phyloP scores from a whole-genome alignment of 306 rosid genomes.

The Cotoneaster glaucophyllus region DNA sequence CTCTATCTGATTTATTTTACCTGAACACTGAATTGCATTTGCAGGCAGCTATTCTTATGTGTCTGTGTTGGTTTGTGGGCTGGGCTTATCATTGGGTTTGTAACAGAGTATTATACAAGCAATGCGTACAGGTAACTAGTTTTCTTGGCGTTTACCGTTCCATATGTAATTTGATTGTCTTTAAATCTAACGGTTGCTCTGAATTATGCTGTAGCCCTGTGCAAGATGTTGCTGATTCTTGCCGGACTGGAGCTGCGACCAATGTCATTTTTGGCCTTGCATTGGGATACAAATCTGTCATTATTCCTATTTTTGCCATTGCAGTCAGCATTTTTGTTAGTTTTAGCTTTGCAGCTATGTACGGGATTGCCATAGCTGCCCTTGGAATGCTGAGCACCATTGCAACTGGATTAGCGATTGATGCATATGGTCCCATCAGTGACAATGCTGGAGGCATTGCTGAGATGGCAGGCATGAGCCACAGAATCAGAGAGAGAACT shows the following conservation, averaged over 20 bases:
- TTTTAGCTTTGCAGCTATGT: conserved; percentile 96
- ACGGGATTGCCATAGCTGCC: conserved; percentile 94
- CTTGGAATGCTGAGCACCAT: conserved; percentile 98
- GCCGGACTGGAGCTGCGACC: conserved; percentile 98
- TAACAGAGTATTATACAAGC: conserved; percentile 87
- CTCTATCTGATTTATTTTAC: neutral
- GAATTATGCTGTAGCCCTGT: conserved; percentile 62
- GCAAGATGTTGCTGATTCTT: conserved; percentile 96
- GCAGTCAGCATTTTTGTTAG: conserved; percentile 82
- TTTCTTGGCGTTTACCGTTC: neutral
- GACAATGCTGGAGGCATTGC: conserved; percentile 99
- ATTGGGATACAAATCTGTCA: conserved; percentile 97
- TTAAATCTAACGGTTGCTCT: conserved; percentile 1
- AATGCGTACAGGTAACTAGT: conserved; percentile 78
- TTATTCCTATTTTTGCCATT: conserved; percentile 93
- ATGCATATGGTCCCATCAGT: conserved; percentile 97
- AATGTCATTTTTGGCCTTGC: conserved; percentile 97
- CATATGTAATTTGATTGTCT: neutral
- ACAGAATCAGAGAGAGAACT: conserved; percentile 85
- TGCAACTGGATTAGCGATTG: conserved; percentile 94
- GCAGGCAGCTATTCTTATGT: conserved; percentile 90
- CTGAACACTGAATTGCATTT: conserved; percentile 4
- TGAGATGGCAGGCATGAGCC: conserved; percentile 99
- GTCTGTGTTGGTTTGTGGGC: conserved; percentile 96
- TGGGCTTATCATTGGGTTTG: conserved; percentile 91